Evolutionary conservation across 2,329 filamentous ascomycete genomes (phyloP), one percentile per base, ranked within the genome.

Genomic region (Alternaria sp.): DNA sequence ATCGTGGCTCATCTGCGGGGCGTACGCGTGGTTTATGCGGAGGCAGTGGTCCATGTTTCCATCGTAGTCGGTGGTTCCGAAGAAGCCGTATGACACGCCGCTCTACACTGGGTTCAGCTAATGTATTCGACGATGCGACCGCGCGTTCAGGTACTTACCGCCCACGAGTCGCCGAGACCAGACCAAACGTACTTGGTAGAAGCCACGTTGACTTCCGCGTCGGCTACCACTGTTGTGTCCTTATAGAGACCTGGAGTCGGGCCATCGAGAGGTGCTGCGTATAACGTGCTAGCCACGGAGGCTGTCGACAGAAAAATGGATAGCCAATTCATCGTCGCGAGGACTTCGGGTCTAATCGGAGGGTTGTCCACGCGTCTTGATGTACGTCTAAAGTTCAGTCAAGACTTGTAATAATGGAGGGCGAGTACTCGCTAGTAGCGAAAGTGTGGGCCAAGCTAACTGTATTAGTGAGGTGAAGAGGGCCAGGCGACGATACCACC

Each of bases 51-150:
- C 43, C 12, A 45, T 20, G 43, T 21, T 45, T 12, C 43, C 12
- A 12, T 45, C 43, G 43, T 45, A 45, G 12, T 45, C 43, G 43
- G 43, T 45, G 5, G 43, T 21, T 45, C 43, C 43, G 12, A 45
- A 21, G 18, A 45, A 21, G 6, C 43, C 43, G 18, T 45, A 45
- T 45, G 18, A 45, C 18, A 45, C 43, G 20, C 43, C 43, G 20
- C 43, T 45, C 43, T 45, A 18, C 3, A 0, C 33, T 0, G 2
- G 1, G 37, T 21, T 45, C 9, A 45, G 18, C 10, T 1, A 21
- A 10, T 18, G n/a, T 3, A 4, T 41, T 5, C n/a, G n/a, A 41
- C n/a, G n/a, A 18, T 1, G 9, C 9, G 37, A 41, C 0, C 0
- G 37, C 15, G 37, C 0, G 1, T 41, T 11, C 2, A 18, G 4